Evolutionary conservation across 1,139 yeast species (phyloP).

Genomic region (Protomyces gravidus): DNA sequence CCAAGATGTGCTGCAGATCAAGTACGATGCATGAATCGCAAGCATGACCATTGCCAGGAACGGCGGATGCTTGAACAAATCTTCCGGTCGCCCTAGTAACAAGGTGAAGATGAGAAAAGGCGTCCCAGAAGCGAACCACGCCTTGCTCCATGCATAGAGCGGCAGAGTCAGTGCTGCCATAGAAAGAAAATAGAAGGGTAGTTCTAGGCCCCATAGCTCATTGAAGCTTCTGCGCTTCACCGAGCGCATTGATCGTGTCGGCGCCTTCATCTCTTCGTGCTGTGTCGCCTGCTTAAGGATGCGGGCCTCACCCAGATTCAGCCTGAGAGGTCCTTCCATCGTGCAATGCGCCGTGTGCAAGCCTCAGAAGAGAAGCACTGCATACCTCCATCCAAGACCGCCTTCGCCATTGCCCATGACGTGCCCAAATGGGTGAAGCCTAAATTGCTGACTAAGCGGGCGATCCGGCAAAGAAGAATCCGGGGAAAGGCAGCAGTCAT

Average conservation of each 20-base stretch:
- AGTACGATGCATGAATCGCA: constrained; percentile 4
- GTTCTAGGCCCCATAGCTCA: constrained; percentile 6
- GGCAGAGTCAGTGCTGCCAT: constrained; percentile 18
- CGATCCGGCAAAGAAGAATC: too few relatives aligned
- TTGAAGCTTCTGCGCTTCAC: background rate
- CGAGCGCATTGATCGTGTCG: background rate
- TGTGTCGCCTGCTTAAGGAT: background rate
- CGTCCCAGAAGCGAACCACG: constrained; percentile 19
- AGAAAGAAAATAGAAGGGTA: constrained; percentile 15
- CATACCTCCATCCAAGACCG: too few relatives aligned
- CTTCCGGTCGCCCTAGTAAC: constrained; percentile 5
- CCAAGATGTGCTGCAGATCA: constrained; percentile 21
- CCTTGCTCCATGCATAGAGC: constrained; percentile 13
- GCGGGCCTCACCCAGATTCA: background rate
- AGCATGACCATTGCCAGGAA: background rate
- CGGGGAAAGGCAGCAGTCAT: too few relatives aligned
- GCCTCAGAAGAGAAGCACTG: too few relatives aligned
- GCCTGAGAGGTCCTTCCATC: background rate
- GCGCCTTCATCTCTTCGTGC: background rate
- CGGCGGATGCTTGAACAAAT: constrained; percentile 2
- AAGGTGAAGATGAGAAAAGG: constrained; percentile 7
- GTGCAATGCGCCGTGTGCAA: too few relatives aligned
- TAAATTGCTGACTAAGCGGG: too few relatives aligned
- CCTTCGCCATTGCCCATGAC: too few relatives aligned
- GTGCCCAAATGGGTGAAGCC: too few relatives aligned